Percentiles rank a stretch among this genome's conserved stretches.
These are phyloP conservation scores for Forsythia suspensa DNA, from an alignment of 257 asterid species.

Conservation along the genomic window DNA sequence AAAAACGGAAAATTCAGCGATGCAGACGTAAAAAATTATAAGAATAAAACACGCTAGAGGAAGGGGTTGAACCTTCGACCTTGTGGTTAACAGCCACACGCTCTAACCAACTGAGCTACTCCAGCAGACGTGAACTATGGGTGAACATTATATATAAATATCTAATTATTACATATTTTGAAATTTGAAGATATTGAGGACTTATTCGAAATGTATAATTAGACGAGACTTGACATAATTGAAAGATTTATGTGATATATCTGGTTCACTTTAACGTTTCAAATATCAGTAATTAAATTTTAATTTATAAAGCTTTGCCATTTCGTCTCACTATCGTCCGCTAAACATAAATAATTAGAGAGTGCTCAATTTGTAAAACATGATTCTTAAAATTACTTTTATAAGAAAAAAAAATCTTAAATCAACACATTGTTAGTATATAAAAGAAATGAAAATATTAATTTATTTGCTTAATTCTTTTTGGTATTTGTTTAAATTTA, in stretches of 20 bases:
- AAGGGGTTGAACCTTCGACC: conserved; percentile 89
- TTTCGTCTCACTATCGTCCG: neutral
- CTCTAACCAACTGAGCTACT: conserved; percentile 99
- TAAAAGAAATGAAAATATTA: no score
- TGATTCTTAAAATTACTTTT: no score
- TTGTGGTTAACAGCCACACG: conserved; percentile 99
- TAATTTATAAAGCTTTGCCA: neutral
- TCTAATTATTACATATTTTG: no score
- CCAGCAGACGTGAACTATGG: conserved; percentile 41
- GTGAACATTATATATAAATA: no score
- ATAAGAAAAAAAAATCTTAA: neutral
- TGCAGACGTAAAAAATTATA: neutral
- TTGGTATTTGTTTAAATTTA: neutral
- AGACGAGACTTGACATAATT: neutral
- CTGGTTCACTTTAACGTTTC: no score
- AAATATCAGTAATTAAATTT: no score
- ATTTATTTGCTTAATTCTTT: no score
- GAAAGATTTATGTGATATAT: neutral
- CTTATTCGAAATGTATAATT: neutral
- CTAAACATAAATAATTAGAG: no score
- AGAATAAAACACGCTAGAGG: conserved; percentile 37
- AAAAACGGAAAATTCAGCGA: neutral
- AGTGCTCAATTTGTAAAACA: no score
- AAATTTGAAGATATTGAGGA: neutral
- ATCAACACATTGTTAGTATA: neutral